Percentiles rank a stretch among this genome's conserved stretches.
Evolutionary conservation across 768 basidiomycete species (phyloP).

Genomic region (Podaxis carcinomalis): DNA sequence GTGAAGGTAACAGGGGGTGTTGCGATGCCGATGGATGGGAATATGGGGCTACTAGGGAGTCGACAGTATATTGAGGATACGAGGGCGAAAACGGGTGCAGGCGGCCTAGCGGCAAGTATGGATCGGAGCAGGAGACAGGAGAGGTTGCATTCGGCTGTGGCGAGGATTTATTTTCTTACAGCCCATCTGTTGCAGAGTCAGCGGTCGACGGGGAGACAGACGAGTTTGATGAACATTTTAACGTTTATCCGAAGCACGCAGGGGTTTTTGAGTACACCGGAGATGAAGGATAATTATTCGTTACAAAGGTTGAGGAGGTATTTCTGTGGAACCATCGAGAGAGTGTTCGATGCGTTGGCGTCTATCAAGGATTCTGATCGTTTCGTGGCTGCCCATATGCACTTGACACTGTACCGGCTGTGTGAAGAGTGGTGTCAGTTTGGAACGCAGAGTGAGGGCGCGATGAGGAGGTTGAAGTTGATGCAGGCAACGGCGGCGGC

Average conservation of each 20-base stretch:
- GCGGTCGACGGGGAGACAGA: slow-evolving; percentile 61
- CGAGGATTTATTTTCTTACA: slow-evolving; percentile 85
- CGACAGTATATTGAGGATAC: slow-evolving; percentile 67
- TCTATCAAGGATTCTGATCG: slow-evolving; percentile 70
- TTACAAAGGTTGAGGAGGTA: slow-evolving; percentile 82
- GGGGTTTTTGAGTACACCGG: slow-evolving; percentile 64
- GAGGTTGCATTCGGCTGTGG: slow-evolving; percentile 80
- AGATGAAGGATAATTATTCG: slow-evolving; percentile 71
- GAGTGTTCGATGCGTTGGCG: slow-evolving; percentile 74
- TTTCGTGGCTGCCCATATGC: slow-evolving; percentile 70
- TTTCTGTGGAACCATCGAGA: slow-evolving; percentile 87
- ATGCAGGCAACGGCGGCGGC: slow-evolving; percentile 69
- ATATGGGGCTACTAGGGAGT: slow-evolving; percentile 30
- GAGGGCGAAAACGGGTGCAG: slow-evolving; percentile 41
- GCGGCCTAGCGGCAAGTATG: slow-evolving; percentile 31
- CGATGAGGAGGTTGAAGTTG: slow-evolving; percentile 60
- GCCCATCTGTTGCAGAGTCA: slow-evolving; percentile 72
- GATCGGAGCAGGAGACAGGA: slow-evolving; percentile 70
- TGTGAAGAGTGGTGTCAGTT: slow-evolving; percentile 95
- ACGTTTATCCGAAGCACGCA: slow-evolving; percentile 86
- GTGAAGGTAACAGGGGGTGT: slow-evolving; percentile 30
- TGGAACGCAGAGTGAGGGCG: slow-evolving; percentile 69
- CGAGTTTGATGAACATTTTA: slow-evolving; percentile 73
- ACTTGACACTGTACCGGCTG: slow-evolving; percentile 74
- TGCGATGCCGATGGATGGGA: slow-evolving; percentile 34